Evolutionary conservation across 192 early-diverging fungal species (phyloP), one percentile per base, ranked within the genome.

Genomic region (Linnemannia zychae): DNA sequence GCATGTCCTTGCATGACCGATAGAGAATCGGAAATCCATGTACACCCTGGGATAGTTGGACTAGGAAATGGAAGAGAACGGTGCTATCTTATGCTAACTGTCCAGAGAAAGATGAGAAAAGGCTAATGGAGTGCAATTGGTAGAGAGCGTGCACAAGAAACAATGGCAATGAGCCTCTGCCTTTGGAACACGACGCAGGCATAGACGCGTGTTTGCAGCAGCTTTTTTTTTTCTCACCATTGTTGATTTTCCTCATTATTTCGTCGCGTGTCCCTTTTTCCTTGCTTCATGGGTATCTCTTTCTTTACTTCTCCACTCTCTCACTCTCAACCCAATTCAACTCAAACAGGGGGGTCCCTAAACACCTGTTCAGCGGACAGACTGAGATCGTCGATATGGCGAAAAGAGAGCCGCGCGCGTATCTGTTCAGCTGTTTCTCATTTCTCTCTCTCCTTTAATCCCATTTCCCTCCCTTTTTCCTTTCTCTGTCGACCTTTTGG

Each of bases 391-490:
- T 31, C 50, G 50, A 53, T 53, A 44, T 44, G 40, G 40, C n/a
- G n/a, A n/a, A n/a, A 44, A 6, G 40, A 44, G 9, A 9, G 4
- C 20, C 36, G 48, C 33, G 34, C 65, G 65, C 66, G 67, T 76
- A 76, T 76, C 75, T 76, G 38, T 37, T 76, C 75, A 76, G 75
- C 75, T 76, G 75, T 76, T 76, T 76, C 57, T 63, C 49, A 66
- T 76, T 76, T 76, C 57, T 63, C 49, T 50, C 11, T 9, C 4
- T 44, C 40, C 40, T 44, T n/a, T n/a, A n/a, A n/a, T n/a, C n/a
- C 49, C 49, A 18, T 17, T 17, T 63, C 9, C 11, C 24, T 11
- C 28, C 31, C 12, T 7, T 24, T 11, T 13, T 63, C 28, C 24
- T 17, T n/a, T 31, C 28, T 63, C 28, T 63, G 4, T 44, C 40